Evolutionary conservation across 495 filamentous ascomycete species (phyloP).

Genomic region (Aspergillus coremiiformis): DNA sequence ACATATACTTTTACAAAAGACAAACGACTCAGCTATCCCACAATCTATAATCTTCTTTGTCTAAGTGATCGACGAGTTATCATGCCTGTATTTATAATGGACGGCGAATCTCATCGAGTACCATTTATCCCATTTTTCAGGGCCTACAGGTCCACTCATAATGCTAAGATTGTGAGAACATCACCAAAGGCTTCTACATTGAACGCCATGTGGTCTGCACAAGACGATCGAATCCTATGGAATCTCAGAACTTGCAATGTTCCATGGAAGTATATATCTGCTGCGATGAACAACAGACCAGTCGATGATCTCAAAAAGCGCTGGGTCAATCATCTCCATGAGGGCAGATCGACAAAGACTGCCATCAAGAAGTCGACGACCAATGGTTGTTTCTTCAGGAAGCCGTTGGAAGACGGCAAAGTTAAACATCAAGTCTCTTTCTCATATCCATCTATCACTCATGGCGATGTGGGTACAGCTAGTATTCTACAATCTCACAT

Average conservation of each 20-base stretch:
- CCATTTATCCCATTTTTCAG: constrained; percentile 9
- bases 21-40: too few species aligned
- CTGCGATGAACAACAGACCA: constrained; percentile 10
- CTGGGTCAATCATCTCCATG: constrained; percentile 10
- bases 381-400: neutral
- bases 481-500: neutral
- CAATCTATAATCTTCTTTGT: too few species aligned
- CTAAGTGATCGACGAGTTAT: neutral
- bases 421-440: constrained; percentile 12
- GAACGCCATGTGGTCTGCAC: constrained; percentile 11
- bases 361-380: neutral
- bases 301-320: constrained; percentile 18
- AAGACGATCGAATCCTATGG: constrained; percentile 18
- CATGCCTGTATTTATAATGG: constrained; percentile 13
- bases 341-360: neutral
- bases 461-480: constrained; percentile 5
- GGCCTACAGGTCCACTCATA: neutral
- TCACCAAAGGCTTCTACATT: neutral
- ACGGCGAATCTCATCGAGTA: constrained; percentile 9
- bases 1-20: neutral
- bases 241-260: constrained; percentile 16
- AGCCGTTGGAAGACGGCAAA: neutral
- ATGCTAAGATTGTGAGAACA: neutral
- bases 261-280: constrained; percentile 21
- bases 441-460: constrained; percentile 3